Base-by-base conservation (phyloP, 805 yeast species). In the Metschnikowia kunwiensis region DNA sequence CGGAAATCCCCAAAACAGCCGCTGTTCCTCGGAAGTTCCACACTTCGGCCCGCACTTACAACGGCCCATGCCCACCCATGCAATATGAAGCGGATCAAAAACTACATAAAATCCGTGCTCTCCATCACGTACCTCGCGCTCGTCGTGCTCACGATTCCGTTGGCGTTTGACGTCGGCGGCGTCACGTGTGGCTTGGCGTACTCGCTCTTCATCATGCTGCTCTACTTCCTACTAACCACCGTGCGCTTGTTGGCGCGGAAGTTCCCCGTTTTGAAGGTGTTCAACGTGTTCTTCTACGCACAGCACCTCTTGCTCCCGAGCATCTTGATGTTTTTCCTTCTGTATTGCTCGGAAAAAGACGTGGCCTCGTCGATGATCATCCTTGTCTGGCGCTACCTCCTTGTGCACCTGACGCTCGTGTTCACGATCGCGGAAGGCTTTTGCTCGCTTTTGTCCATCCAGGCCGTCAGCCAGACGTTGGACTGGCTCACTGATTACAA, bases 141-240 rank as follows among this genome's bases (percentile, higher is more conserved):
- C 33, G 78, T 86, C 9, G 74, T 88, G 19, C 68, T 89, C 20
- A 83, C 96, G 2, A 83, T 93, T 5, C 97, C 97, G 4, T 72
- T 93, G 43, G 84, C 97, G 16, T 93, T 93, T 61, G 96, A 91
- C 54, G 82, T 87, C 24, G 97, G 97, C 7, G 97, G 97, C 1
- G 73, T 81, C 13, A 72, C 78, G 38, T 91, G 97, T 61, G 98
- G 98, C 1, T 65, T 93, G 42, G 78, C 94, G 13, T 93, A 80
- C 58, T 80, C 95, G 5, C 70, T 91, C 31, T 75, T 86, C 36
- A 65, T 75, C 27, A 57, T 61, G 39, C 32, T 48, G 27, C 61
- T 83, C 35, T 89, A 88, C 60, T 80, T 86, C 43, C 56, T 75
- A 5, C 64, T 86, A 37, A 86, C 96, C 7, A 79, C 94, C 1